A percentile compares a stretch with the other conserved stretches of the same genome.
These are phyloP conservation scores for Linum tenue DNA, from an alignment of 345 rosid species.

Conservation along the genomic window DNA sequence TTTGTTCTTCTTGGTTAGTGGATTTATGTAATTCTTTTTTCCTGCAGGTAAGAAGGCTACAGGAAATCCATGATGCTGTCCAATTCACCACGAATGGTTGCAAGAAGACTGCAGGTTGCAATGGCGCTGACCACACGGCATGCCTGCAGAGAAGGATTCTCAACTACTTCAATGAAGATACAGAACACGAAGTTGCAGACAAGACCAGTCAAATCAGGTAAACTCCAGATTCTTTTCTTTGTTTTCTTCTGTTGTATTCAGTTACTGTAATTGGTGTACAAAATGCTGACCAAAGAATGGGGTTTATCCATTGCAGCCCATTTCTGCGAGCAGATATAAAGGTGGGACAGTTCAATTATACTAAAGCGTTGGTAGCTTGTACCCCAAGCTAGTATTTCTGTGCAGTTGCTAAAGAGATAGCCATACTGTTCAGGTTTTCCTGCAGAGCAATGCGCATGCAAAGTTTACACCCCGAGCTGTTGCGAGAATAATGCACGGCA, in stretches of 20 bases:
- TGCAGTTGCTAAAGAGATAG: not conserved
- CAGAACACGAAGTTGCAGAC: constrained; percentile 17
- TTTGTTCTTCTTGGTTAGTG: constrained; percentile 1
- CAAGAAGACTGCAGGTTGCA: constrained; percentile 37
- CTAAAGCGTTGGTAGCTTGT: constrained; percentile 11
- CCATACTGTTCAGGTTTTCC: constrained; percentile 47
- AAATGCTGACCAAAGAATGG: constrained; percentile 23
- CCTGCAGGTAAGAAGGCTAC: constrained; percentile 42
- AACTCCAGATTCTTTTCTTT: constrained; percentile 1
- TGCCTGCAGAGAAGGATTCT: constrained; percentile 48
- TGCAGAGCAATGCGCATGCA: constrained; percentile 64
- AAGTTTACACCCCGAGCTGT: constrained; percentile 91
- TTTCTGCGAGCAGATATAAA: constrained; percentile 92
- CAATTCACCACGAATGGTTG: constrained; percentile 32
- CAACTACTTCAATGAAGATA: constrained; percentile 43
- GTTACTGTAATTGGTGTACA: not conserved
- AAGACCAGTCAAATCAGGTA: constrained; percentile 46
- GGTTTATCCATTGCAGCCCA: constrained; percentile 45
- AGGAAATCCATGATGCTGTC: constrained; percentile 41
- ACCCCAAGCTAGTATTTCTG: constrained; percentile 8
- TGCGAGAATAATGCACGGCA: constrained; percentile 92
- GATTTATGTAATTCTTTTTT: constrained; percentile 10
- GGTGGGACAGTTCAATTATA: constrained; percentile 33
- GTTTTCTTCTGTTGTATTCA: not conserved
- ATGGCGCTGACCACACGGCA: constrained; percentile 36